Evolutionary conservation across 345 rosid species (phyloP).

Genomic region (Stellera chamaejasme): DNA sequence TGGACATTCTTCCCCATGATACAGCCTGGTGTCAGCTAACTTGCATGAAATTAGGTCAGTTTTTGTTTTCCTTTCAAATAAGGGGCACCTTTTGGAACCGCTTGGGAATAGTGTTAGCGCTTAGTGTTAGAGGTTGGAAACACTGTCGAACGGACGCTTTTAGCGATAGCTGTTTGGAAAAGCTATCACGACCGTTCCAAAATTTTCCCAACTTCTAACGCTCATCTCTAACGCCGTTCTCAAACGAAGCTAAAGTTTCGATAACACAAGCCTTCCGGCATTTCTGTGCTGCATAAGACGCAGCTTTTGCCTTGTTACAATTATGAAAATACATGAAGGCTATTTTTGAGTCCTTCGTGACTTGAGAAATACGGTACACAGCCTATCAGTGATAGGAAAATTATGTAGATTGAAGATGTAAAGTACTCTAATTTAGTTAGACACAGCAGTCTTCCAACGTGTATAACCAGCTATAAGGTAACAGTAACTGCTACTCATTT

Average conservation of each 20-base stretch:
- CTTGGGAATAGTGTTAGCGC: not conserved
- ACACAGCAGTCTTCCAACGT: slow-evolving; percentile 6
- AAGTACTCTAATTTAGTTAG: slow-evolving; percentile 8
- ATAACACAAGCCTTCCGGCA: slow-evolving; percentile 6
- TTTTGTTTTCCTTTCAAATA: not conserved
- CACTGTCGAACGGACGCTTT: too few species aligned
- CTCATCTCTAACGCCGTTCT: too few species aligned
- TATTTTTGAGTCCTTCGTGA: slow-evolving; percentile 38
- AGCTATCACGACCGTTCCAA: too few species aligned
- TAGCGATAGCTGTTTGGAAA: too few species aligned
- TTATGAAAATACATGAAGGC: slow-evolving; percentile 28
- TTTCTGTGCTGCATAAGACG: slow-evolving; percentile 1
- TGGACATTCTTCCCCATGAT: slow-evolving; percentile 88
- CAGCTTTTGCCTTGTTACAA: slow-evolving; percentile 1
- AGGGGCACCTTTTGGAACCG: not conserved
- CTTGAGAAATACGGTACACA: slow-evolving; percentile 17
- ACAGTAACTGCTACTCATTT: too few species aligned
- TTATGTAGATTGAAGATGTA: too few species aligned
- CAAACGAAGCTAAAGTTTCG: too few species aligned
- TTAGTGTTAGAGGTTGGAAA: too few species aligned
- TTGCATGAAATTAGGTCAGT: slow-evolving; percentile 1
- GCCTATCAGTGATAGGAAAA: not conserved
- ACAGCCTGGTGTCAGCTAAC: slow-evolving; percentile 61
- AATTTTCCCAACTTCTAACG: too few species aligned
- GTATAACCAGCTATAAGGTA: not conserved